Conservation (phyloP, 805 yeast genomes). For the Lipomyces yamanashiensis region DNA sequence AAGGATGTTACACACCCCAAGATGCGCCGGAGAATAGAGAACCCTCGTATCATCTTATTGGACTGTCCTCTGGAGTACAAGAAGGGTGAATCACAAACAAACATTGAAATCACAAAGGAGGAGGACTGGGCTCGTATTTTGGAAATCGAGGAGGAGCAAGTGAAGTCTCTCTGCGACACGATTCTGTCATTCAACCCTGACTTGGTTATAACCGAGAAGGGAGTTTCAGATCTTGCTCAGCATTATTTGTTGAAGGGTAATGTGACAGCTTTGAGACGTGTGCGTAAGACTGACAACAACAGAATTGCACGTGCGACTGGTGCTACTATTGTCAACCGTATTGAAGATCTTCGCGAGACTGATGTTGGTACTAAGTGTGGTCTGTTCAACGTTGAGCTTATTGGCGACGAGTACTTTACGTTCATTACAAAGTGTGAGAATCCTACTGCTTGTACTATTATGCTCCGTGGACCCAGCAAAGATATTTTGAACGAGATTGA, state of each 20-base stretch:
- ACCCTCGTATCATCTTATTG: slow-evolving; percentile 84
- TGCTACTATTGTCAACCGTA: slow-evolving; percentile 93
- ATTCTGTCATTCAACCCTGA: slow-evolving; percentile 86
- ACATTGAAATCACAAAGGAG: slow-evolving; percentile 94
- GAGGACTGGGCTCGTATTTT: slow-evolving; percentile 94
- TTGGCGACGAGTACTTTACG: slow-evolving; percentile 97
- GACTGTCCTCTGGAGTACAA: slow-evolving; percentile 98
- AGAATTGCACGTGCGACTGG: slow-evolving; percentile 97
- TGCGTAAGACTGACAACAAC: slow-evolving; percentile 92
- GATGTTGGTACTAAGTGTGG: slow-evolving; percentile 93
- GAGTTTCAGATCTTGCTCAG: slow-evolving; percentile 93
- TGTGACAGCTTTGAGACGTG: slow-evolving; percentile 90
- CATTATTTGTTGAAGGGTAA: slow-evolving; percentile 94
- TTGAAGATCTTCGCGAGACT: slow-evolving; percentile 88
- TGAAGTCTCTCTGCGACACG: slow-evolving; percentile 81
- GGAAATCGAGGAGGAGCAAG: slow-evolving; percentile 98
- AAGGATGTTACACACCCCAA: slow-evolving; percentile 99
- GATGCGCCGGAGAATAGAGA: slow-evolving; percentile 86
- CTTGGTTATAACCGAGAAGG: slow-evolving; percentile 95
- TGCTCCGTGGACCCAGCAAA: slow-evolving; percentile 95
- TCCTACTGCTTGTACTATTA: slow-evolving; percentile 91
- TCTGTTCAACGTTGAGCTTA: slow-evolving; percentile 85
- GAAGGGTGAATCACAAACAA: slow-evolving; percentile 98
- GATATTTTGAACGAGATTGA: slow-evolving; percentile 96
- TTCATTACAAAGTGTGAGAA: slow-evolving; percentile 77